phyloP scores from a whole-genome alignment of 73 alveolate species.

The Paramecium biaurelia region DNA sequence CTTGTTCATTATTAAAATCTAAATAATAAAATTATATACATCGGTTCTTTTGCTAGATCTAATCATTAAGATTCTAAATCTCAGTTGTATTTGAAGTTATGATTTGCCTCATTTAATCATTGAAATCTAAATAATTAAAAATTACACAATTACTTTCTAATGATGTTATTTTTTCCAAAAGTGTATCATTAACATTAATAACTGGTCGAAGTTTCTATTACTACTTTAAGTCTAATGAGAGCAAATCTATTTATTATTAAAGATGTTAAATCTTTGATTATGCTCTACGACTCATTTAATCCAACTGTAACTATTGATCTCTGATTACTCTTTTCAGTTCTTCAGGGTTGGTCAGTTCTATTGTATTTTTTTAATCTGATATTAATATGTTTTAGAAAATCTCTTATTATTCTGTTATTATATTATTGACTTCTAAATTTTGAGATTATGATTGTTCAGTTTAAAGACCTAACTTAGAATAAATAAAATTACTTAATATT shows the following conservation, averaged over 20 bases:
- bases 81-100: neutral
- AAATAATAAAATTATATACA: neutral
- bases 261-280: neutral
- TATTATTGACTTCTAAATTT: neutral
- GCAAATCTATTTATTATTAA: neutral
- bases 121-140: neutral
- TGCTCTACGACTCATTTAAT: neutral
- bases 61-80: neutral
- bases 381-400: neutral
- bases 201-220: neutral
- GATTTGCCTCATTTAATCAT: neutral
- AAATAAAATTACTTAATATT: neutral
- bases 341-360: neutral
- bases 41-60: neutral
- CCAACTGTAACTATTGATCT: neutral
- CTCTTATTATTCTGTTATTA: neutral
- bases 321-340: neutral
- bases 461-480: neutral
- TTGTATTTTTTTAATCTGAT: neutral
- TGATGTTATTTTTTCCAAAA: neutral
- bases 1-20: neutral
- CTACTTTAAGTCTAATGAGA: neutral
- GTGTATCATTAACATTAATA: conserved; percentile 10
- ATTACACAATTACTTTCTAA: neutral
- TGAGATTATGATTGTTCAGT: neutral